Percentiles rank a stretch among this genome's conserved stretches.
Conservation (phyloP, 306 rosid species). For the Corylus heterophylla region DNA sequence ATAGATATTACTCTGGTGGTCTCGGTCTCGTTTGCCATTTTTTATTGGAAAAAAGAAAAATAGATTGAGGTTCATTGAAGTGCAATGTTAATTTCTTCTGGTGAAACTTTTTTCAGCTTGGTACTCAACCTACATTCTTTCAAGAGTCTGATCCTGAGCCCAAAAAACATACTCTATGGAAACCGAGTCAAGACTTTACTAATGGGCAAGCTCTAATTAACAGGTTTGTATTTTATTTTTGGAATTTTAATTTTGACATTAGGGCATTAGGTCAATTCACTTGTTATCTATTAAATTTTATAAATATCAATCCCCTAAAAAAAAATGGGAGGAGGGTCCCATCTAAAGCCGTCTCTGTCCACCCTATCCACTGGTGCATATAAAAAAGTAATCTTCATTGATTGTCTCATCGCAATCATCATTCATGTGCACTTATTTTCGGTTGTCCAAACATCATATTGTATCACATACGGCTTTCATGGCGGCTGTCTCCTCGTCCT, state of each 20-base stretch:
- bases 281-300: neutral
- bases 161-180: conserved; percentile 37
- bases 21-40: too few species aligned
- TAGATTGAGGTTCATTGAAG: neutral
- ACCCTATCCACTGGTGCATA: too few species aligned
- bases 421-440: too few species aligned
- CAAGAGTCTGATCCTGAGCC: conserved; percentile 33
- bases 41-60: neutral
- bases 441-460: too few species aligned
- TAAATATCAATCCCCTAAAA: neutral
- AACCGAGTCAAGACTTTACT: conserved; percentile 28
- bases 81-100: neutral
- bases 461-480: too few species aligned
- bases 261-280: neutral
- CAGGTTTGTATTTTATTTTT: conserved; percentile 7
- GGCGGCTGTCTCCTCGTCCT: too few species aligned
- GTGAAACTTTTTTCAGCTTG: conserved; percentile 19
- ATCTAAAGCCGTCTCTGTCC: too few species aligned
- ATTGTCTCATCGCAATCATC: too few species aligned
- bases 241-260: neutral
- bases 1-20: too few species aligned
- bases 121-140: conserved; percentile 28
- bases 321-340: too few species aligned
- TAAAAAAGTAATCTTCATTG: too few species aligned
- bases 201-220: conserved; percentile 28